Evolutionary conservation across 306 rosid species (phyloP).

Genomic region (Fagus sylvatica): DNA sequence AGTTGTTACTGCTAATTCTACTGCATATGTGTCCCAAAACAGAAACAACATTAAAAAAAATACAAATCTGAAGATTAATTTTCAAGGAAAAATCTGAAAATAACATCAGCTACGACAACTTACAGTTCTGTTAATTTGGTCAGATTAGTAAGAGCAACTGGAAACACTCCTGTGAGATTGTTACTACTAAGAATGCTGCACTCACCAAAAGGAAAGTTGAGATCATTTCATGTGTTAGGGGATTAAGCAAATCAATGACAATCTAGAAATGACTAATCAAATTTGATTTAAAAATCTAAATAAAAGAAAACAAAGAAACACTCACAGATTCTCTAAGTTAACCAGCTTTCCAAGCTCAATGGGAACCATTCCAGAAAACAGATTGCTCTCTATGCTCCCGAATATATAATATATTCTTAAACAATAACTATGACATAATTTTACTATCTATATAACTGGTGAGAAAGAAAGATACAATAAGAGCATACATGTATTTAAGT

Average conservation of each 20-base stretch:
- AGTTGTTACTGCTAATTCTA: slow-evolving; percentile 33
- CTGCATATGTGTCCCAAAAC: slow-evolving; percentile 12
- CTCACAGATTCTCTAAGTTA: slow-evolving; percentile 22
- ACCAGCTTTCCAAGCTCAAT: slow-evolving; percentile 7
- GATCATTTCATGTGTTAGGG: too few species aligned
- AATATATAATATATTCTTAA: neutral
- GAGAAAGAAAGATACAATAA: neutral
- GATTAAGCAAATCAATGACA: neutral
- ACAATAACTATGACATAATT: too few species aligned
- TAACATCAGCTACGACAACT: neutral
- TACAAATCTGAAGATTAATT: neutral
- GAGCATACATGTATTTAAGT: slow-evolving; percentile 15
- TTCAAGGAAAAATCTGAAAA: neutral
- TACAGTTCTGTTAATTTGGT: slow-evolving; percentile 16
- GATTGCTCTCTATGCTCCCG: slow-evolving; percentile 18
- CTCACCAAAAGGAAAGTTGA: neutral
- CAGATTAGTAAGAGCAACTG: neutral
- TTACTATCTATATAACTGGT: too few species aligned
- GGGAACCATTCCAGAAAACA: neutral
- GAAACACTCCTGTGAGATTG: slow-evolving; percentile 29
- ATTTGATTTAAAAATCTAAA: too few species aligned
- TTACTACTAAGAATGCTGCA: slow-evolving; percentile 23
- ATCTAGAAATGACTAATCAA: neutral
- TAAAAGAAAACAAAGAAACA: neutral
- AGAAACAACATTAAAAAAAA: neutral